phyloP scores from a whole-genome alignment of 129 eudicot genomes.

The Tagetes patula region DNA sequence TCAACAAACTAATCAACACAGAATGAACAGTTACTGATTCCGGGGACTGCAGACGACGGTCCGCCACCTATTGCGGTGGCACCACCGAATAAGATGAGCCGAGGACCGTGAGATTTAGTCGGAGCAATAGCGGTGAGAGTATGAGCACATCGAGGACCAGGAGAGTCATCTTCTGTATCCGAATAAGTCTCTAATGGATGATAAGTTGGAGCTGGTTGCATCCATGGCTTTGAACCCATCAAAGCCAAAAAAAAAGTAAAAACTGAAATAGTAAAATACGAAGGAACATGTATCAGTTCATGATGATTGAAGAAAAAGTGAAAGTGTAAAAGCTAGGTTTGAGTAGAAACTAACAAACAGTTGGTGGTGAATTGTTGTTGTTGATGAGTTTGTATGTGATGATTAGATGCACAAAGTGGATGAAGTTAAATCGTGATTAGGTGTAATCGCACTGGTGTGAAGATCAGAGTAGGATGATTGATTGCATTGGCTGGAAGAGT shows the following conservation, averaged over 20 bases:
- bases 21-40: slow-evolving; percentile 53
- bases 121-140: slow-evolving; percentile 88
- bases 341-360: no score
- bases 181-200: slow-evolving; percentile 47
- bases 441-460: background rate
- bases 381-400: no score
- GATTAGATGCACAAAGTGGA: no score
- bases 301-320: background rate
- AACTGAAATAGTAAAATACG: background rate
- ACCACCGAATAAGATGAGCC: slow-evolving; percentile 86
- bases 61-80: slow-evolving; percentile 96
- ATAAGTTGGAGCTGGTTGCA: slow-evolving; percentile 76
- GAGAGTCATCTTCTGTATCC: slow-evolving; percentile 78
- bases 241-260: background rate
- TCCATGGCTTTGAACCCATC: slow-evolving; percentile 61
- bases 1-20: background rate
- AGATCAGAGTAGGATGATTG: no score
- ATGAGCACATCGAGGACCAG: slow-evolving; percentile 91
- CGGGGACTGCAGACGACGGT: slow-evolving; percentile 56
- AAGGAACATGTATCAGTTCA: background rate
- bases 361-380: no score
- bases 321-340: no score
- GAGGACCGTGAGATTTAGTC: slow-evolving; percentile 77
- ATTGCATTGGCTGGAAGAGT: background rate
- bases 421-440: background rate